Percentiles rank a stretch among this genome's conserved stretches.
These are phyloP conservation scores for Parathielavia appendiculata DNA, from an alignment of 495 filamentous ascomycete genomes.

Conservation along the genomic window DNA sequence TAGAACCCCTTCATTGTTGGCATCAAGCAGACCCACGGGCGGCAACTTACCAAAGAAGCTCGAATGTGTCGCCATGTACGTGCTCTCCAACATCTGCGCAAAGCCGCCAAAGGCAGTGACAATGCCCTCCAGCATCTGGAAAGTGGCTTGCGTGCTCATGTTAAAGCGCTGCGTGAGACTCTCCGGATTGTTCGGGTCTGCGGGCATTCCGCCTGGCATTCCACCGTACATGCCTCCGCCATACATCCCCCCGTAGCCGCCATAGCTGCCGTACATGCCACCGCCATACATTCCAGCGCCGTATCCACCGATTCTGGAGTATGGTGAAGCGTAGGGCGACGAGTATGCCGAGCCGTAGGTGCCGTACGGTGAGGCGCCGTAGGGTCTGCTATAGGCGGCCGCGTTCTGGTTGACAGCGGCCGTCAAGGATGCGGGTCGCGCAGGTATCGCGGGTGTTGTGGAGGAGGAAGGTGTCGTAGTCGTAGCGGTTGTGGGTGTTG, in stretches of 20 bases:
- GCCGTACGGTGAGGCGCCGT: constrained; percentile 52
- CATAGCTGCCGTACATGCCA: constrained; percentile 44
- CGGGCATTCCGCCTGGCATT: constrained; percentile 52
- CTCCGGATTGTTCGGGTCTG: constrained; percentile 84
- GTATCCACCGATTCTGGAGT: constrained; percentile 42
- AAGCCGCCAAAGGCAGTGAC: constrained; percentile 98
- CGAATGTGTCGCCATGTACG: constrained; percentile 99
- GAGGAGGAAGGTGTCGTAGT: constrained; percentile 25
- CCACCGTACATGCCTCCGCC: constrained; percentile 58
- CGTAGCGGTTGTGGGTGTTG: constrained; percentile 36
- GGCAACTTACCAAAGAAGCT: constrained; percentile 85
- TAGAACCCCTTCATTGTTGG: constrained; percentile 12
- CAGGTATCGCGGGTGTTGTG: constrained; percentile 68
- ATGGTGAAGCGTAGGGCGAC: constrained; percentile 45
- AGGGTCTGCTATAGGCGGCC: constrained; percentile 61
- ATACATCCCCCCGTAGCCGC: constrained; percentile 54
- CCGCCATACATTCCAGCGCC: constrained; percentile 29
- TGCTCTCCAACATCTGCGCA: constrained; percentile 98
- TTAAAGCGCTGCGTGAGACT: constrained; percentile 87
- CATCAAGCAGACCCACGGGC: background rate
- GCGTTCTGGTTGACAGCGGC: constrained; percentile 78
- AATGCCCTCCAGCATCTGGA: constrained; percentile 97
- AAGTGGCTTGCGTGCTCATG: constrained; percentile 92
- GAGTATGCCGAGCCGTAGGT: constrained; percentile 42
- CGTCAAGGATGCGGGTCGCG: constrained; percentile 68